Conservation (phyloP, 108 stramenopile species). For the Epipyxis sp. region DNA sequence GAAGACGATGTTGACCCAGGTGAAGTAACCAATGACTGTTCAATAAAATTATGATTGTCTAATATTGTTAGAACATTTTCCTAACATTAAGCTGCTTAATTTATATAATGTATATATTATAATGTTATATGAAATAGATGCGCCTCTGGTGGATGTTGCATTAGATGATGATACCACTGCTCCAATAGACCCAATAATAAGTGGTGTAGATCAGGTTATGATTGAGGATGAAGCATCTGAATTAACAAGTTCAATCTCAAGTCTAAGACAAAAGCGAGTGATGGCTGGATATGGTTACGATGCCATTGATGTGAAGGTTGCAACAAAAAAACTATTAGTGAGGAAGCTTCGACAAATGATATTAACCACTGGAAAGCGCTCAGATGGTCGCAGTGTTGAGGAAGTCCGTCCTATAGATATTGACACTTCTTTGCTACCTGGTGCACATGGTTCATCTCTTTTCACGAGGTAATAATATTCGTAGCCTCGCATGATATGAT, state of each 20-base stretch:
- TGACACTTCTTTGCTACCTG: conserved; percentile 58
- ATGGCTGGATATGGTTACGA: background rate
- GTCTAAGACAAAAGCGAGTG: background rate
- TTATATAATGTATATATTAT: too few relatives aligned
- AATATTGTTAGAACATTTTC: too few relatives aligned
- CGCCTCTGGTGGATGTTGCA: too few relatives aligned
- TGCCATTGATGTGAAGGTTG: conserved; percentile 8
- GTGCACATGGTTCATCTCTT: conserved; percentile 79
- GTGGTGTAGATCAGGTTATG: too few relatives aligned
- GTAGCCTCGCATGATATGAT: too few relatives aligned
- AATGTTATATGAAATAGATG: too few relatives aligned
- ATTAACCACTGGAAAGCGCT: conserved; percentile 45
- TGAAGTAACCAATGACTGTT: too few relatives aligned
- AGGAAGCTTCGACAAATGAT: conserved; percentile 42
- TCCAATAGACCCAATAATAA: too few relatives aligned
- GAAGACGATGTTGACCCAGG: too few relatives aligned
- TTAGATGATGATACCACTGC: too few relatives aligned
- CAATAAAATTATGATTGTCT: too few relatives aligned
- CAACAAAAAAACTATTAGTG: conserved; percentile 27
- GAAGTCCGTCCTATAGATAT: conserved; percentile 60
- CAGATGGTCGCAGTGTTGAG: conserved; percentile 56
- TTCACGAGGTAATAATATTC: conserved; percentile 80
- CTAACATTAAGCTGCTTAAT: too few relatives aligned
- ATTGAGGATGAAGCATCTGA: conserved; percentile 26
- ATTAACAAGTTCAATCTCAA: background rate